Percentiles rank a stretch among this genome's conserved stretches.
Evolutionary conservation across 2,329 filamentous ascomycete genomes (phyloP).

Genomic region (Capronia americana): DNA sequence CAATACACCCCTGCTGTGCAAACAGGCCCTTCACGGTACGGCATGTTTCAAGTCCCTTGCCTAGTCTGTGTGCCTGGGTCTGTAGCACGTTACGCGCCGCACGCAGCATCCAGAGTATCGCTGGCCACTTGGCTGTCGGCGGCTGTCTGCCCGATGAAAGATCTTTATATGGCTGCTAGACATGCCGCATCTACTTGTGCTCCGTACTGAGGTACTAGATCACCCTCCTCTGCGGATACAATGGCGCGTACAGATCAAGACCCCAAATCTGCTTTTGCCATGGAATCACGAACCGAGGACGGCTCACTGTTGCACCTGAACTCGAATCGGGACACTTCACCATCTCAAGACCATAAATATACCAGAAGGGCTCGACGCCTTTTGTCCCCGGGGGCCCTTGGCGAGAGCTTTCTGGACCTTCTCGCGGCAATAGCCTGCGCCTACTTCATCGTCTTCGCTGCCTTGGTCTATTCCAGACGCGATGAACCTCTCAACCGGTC

Average conservation of each 20-base stretch:
- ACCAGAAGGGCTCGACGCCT: slow-evolving; percentile 5
- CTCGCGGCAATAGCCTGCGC: slow-evolving; percentile 3
- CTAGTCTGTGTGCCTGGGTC: no score
- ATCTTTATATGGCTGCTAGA: background rate
- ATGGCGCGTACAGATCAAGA: background rate
- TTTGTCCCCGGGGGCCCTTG: background rate
- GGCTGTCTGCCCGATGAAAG: background rate
- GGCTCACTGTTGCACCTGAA: slow-evolving; percentile 1
- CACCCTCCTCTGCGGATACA: background rate
- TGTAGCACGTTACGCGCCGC: no score
- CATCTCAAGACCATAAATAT: slow-evolving; percentile 5
- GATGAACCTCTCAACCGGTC: slow-evolving; percentile 7
- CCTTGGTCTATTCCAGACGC: slow-evolving; percentile 12
- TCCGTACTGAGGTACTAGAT: background rate
- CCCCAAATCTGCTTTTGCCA: background rate
- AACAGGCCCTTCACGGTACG: background rate
- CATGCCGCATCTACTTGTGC: background rate
- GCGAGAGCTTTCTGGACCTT: slow-evolving; percentile 6
- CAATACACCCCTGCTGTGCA: background rate
- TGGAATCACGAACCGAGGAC: background rate
- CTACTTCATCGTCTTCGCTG: slow-evolving; percentile 19
- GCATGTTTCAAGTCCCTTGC: background rate
- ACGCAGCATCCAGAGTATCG: background rate
- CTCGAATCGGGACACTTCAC: background rate
- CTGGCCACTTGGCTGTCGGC: no score